phyloP scores from a whole-genome alignment of 495 filamentous ascomycete genomes.

The Pseudoneurospora amorphoporcata region DNA sequence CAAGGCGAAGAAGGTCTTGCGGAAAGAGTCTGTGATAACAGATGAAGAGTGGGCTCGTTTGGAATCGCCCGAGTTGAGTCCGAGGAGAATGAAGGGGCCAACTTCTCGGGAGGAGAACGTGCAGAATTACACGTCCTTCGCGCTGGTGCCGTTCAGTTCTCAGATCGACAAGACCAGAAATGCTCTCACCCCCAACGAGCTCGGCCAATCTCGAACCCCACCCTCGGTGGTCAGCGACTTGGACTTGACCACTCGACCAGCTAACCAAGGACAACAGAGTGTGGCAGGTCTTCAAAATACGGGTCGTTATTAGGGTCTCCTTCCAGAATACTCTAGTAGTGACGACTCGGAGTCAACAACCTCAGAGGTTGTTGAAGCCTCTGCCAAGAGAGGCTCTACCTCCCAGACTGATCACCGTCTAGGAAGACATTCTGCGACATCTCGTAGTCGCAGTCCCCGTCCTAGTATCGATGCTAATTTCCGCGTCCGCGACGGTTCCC shows the following conservation, averaged over 20 bases:
- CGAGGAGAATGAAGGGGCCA: background rate
- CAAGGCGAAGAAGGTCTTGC: background rate
- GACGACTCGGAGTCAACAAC: background rate
- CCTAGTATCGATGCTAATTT: background rate
- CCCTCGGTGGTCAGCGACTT: background rate
- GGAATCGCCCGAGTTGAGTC: background rate
- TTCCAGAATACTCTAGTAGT: too few relatives aligned
- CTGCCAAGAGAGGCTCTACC: background rate
- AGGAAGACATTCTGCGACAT: background rate
- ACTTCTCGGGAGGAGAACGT: background rate
- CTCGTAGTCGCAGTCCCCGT: background rate
- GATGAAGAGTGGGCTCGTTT: background rate
- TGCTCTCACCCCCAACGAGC: background rate
- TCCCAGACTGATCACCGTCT: background rate
- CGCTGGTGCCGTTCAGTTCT: background rate
- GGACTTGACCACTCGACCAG: background rate
- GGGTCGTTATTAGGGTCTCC: background rate
- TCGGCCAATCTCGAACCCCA: background rate
- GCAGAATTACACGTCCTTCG: background rate
- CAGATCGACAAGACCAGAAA: background rate
- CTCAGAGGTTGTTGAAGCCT: background rate
- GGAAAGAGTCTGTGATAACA: background rate
- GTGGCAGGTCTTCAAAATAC: background rate
- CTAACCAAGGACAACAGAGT: background rate
- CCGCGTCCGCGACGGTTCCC: background rate